Conservation (phyloP, 768 basidiomycete genomes). For the Leccinum arenicola region DNA sequence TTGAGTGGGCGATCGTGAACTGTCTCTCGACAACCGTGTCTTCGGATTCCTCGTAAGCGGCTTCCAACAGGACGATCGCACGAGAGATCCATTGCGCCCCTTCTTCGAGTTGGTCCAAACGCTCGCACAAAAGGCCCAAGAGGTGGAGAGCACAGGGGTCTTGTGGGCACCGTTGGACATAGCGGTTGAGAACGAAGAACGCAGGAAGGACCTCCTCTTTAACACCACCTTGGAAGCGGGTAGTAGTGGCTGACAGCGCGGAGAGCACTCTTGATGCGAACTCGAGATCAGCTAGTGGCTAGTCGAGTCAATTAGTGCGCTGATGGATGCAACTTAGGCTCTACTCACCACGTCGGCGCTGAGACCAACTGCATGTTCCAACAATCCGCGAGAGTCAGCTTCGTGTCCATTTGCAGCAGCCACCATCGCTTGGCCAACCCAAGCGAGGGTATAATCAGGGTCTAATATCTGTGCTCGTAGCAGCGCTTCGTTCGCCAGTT, state of each 20-base stretch:
- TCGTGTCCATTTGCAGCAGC: slow-evolving; percentile 58
- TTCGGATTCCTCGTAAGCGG: slow-evolving; percentile 85
- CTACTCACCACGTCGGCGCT: slow-evolving; percentile 51
- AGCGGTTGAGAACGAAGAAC: slow-evolving; percentile 80
- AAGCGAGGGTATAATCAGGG: slow-evolving; percentile 83
- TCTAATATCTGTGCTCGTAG: slow-evolving; percentile 87
- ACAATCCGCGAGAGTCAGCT: slow-evolving; percentile 60
- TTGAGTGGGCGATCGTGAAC: slow-evolving; percentile 80
- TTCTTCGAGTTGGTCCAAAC: slow-evolving; percentile 65
- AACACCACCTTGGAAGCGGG: slow-evolving; percentile 19
- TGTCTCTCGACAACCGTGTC: slow-evolving; percentile 71
- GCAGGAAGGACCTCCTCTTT: slow-evolving; percentile 62
- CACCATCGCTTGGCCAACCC: slow-evolving; percentile 86
- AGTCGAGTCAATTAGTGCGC: slow-evolving; percentile 13
- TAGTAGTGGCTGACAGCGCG: slow-evolving; percentile 24
- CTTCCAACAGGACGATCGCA: slow-evolving; percentile 76
- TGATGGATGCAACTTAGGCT: background rate
- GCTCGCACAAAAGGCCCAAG: slow-evolving; percentile 81
- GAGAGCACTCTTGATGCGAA: slow-evolving; percentile 63
- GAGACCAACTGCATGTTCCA: slow-evolving; percentile 71
- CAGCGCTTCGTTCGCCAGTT: slow-evolving; percentile 84
- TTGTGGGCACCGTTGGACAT: slow-evolving; percentile 59
- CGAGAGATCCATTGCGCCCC: slow-evolving; percentile 55
- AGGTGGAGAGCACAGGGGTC: slow-evolving; percentile 82
- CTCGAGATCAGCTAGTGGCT: slow-evolving; percentile 84